Conservation (phyloP, 208 protist species). For the Borovskyia barvae region DNA sequence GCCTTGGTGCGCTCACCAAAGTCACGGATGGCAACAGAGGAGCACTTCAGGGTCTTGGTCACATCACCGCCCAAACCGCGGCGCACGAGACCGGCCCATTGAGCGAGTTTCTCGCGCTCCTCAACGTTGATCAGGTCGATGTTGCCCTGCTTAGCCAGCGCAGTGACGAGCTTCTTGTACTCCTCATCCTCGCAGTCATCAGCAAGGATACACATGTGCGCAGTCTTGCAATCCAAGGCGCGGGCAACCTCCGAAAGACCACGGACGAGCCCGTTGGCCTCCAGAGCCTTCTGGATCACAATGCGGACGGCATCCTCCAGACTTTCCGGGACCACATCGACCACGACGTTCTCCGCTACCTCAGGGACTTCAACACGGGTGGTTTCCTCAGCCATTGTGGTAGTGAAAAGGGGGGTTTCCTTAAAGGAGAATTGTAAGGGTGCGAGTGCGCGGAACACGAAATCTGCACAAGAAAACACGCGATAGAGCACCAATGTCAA, state of each 20-base stretch:
- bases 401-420: conserved; percentile 15
- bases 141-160: conserved; percentile 76
- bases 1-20: conserved; percentile 85
- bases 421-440: background rate
- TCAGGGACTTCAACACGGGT: conserved; percentile 58
- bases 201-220: conserved; percentile 86
- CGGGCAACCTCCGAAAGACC: conserved; percentile 87
- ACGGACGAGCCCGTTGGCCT: conserved; percentile 87
- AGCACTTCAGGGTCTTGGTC: conserved; percentile 89
- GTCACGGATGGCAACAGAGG: conserved; percentile 85
- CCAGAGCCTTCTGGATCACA: conserved; percentile 83
- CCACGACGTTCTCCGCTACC: conserved; percentile 43
- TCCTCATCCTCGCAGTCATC: conserved; percentile 91
- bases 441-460: conserved; percentile 18
- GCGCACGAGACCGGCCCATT: conserved; percentile 80
- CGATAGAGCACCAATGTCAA: background rate
- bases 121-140: conserved; percentile 89
- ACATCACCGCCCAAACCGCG: conserved; percentile 45
- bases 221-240: conserved; percentile 81
- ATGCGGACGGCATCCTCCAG: conserved; percentile 86
- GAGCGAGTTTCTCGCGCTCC: conserved; percentile 79
- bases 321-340: conserved; percentile 70
- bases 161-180: conserved; percentile 91
- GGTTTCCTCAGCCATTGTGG: conserved; percentile 87
- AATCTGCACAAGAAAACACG: conserved; percentile 20